phyloP scores from a whole-genome alignment of 306 rosid genomes.

The cucumber (Cucumis sativus) region DNA sequence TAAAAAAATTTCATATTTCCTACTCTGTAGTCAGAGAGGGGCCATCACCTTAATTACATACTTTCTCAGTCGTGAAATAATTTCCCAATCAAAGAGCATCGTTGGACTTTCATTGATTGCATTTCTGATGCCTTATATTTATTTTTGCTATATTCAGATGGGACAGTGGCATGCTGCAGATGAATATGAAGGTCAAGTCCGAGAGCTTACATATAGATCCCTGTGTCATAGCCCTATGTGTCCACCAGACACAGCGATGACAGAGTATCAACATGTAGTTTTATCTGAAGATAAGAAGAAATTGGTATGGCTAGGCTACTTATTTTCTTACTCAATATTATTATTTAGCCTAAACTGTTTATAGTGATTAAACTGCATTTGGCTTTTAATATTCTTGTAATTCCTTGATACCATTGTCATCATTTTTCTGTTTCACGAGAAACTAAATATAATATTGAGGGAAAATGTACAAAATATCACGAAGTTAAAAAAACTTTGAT shows the following conservation, averaged over 20 bases:
- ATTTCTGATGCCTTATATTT: background rate
- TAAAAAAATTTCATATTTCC: background rate
- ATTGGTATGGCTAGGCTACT: conserved; percentile 41
- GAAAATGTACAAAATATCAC: background rate
- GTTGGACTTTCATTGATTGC: background rate
- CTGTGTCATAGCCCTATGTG: conserved; percentile 97
- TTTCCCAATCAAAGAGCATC: background rate
- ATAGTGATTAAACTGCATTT: background rate
- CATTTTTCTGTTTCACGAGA: background rate
- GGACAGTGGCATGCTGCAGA: conserved; percentile 95
- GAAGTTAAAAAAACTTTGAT: background rate
- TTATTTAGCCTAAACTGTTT: background rate
- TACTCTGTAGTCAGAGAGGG: background rate
- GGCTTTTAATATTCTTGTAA: background rate
- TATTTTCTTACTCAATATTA: conserved; percentile 2
- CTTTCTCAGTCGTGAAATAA: background rate
- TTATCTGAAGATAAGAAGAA: conserved; percentile 57
- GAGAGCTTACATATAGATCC: conserved; percentile 80
- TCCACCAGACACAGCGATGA: conserved; percentile 97
- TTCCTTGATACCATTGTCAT: background rate
- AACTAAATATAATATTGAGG: background rate
- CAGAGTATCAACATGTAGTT: conserved; percentile 89
- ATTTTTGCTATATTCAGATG: conserved; percentile 42
- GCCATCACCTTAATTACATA: background rate
- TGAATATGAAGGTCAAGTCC: conserved; percentile 87